Conservation (phyloP, 106 monocot genomes). For the Apostasia ramifera region DNA sequence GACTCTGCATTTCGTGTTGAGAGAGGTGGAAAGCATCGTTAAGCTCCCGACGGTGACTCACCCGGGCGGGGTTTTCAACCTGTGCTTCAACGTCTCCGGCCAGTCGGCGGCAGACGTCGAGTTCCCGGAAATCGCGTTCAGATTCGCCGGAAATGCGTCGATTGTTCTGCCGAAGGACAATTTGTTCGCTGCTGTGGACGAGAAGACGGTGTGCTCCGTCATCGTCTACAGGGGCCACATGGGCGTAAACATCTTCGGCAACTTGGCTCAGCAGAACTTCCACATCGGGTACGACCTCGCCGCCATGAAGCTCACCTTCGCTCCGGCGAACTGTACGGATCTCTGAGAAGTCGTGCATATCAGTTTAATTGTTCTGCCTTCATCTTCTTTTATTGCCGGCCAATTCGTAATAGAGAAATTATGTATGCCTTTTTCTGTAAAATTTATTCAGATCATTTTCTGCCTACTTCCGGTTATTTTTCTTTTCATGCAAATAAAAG, state of each 20-base stretch:
- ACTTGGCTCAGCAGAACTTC: neutral
- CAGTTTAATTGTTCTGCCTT: too few relatives aligned
- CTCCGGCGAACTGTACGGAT: neutral
- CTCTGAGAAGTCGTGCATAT: too few relatives aligned
- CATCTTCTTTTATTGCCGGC: too few relatives aligned
- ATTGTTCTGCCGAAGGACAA: neutral
- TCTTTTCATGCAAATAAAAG: too few relatives aligned
- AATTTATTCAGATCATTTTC: too few relatives aligned
- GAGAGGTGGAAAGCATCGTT: neutral
- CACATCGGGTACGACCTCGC: too few relatives aligned
- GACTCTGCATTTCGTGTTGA: neutral
- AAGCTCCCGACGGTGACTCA: neutral
- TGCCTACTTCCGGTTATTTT: too few relatives aligned
- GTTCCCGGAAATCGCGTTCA: neutral
- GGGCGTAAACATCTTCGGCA: neutral
- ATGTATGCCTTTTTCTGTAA: too few relatives aligned
- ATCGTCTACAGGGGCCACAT: neutral
- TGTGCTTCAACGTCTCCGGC: neutral
- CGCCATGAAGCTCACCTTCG: too few relatives aligned
- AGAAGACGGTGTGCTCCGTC: neutral
- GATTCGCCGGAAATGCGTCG: neutral
- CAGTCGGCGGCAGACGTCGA: neutral
- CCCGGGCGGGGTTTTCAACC: neutral
- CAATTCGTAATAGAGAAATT: too few relatives aligned
- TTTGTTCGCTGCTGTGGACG: neutral